Evolutionary conservation across 208 protist species (phyloP).

Genomic region (Leishmania amazonensis): DNA sequence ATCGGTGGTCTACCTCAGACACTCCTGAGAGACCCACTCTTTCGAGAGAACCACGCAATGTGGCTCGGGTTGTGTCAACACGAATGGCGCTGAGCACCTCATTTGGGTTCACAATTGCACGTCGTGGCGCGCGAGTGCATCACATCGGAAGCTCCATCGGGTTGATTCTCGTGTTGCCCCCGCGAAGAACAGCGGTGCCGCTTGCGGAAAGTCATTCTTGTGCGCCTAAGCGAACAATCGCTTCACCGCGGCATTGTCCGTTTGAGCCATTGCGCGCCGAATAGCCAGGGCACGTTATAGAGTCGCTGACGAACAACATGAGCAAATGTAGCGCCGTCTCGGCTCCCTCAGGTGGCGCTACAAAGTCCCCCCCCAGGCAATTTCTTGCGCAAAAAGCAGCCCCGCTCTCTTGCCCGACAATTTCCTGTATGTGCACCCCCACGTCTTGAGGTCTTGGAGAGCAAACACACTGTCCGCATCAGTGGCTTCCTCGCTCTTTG

Average conservation of each 20-base stretch:
- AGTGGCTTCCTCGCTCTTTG: neutral
- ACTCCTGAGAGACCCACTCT: neutral
- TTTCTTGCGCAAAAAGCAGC: neutral
- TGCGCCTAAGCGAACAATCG: neutral
- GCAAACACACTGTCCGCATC: neutral
- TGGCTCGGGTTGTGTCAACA: neutral
- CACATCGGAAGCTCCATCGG: neutral
- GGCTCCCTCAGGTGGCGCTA: neutral
- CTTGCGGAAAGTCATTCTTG: neutral
- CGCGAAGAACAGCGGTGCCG: neutral
- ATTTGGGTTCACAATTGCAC: too few species aligned
- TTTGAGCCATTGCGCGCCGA: neutral
- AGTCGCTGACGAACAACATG: neutral
- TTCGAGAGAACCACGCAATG: neutral
- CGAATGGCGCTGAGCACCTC: neutral
- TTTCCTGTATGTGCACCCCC: neutral
- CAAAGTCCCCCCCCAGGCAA: too few species aligned
- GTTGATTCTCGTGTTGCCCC: neutral
- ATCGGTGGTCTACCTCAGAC: neutral
- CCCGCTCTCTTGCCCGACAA: neutral
- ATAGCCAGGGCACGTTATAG: neutral
- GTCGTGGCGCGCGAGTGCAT: neutral
- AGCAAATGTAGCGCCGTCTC: neutral
- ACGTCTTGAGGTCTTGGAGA: neutral
- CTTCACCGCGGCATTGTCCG: neutral